A percentile compares a stretch with the other conserved stretches of the same genome.
Evolutionary conservation across 495 filamentous ascomycete species (phyloP).

Genomic region (Glonium stellatum): DNA sequence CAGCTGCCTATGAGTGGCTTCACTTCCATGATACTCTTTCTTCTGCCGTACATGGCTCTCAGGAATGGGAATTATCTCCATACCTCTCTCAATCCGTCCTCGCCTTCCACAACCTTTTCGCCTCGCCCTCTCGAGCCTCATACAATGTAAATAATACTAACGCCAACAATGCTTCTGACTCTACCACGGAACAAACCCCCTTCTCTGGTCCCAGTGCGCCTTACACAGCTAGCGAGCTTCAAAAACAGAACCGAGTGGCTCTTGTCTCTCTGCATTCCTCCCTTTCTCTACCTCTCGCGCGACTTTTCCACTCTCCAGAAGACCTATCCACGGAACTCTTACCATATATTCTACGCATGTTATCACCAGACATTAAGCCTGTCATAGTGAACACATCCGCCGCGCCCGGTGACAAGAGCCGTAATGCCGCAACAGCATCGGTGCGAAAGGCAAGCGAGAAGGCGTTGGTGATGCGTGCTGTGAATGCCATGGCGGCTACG

Average conservation of each 20-base stretch:
- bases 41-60: constrained; percentile 59
- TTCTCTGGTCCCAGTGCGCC: constrained; percentile 77
- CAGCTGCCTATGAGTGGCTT: constrained; percentile 84
- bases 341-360: constrained; percentile 71
- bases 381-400: constrained; percentile 55
- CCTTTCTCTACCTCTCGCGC: constrained; percentile 52
- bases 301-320: constrained; percentile 69
- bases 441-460: constrained; percentile 82
- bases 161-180: constrained; percentile 1
- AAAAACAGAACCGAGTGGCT: constrained; percentile 58
- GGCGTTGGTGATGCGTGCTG: constrained; percentile 67
- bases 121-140: constrained; percentile 41
- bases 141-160: not conserved
- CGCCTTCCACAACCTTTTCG: constrained; percentile 89
- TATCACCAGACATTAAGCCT: constrained; percentile 85
- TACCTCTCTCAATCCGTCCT: constrained; percentile 81
- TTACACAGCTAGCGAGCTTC: constrained; percentile 67
- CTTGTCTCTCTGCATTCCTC: constrained; percentile 49
- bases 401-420: constrained; percentile 55
- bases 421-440: constrained; percentile 60
- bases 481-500: constrained; percentile 68
- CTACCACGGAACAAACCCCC: constrained; percentile 41
- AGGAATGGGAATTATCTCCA: constrained; percentile 81
- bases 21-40: constrained; percentile 85
- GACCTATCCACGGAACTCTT: constrained; percentile 72